Base-by-base conservation (phyloP, 768 basidiomycete species). In the Kwoniella dejecticola region DNA sequence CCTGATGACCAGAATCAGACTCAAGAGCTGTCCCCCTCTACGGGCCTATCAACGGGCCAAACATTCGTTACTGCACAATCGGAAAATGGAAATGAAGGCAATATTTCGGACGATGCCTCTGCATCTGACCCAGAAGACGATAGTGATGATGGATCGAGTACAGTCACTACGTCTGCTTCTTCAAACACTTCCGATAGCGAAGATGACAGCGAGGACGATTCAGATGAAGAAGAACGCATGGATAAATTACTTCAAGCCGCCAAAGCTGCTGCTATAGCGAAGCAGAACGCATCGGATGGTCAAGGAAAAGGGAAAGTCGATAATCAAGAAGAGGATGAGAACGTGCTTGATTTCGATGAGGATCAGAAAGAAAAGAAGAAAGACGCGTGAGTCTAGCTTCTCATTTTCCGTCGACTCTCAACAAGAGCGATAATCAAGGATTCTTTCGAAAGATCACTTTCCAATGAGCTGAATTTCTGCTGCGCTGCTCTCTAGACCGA, bases 371-470 rank as follows among this genome's bases (percentile, higher is more conserved):
- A 67, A 33, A 54, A 60, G 53, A 59, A 42, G 47, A 67, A 56
- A 19, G 74, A 73, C 42, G 62, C 64, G 74, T 75, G 30, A 64
- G 71, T 67, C 7, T n/a, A 33, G n/a, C n/a, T n/a, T n/a, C n/a
- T n/a, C n/a, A n/a, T n/a, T n/a, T n/a, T n/a, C n/a, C n/a, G n/a
- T n/a, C n/a, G n/a, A n/a, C n/a, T n/a, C n/a, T n/a, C n/a, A n/a
- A n/a, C n/a, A n/a, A n/a, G n/a, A n/a, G n/a, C n/a, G n/a, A n/a
- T n/a, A n/a, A n/a, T n/a, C n/a, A n/a, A n/a, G n/a, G n/a, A n/a
- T n/a, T n/a, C n/a, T n/a, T n/a, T n/a, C n/a, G n/a, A n/a, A n/a
- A n/a, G n/a, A n/a, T n/a, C n/a, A n/a, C n/a, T n/a, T n/a, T n/a
- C n/a, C n/a, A n/a, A n/a, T n/a, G n/a, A n/a, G n/a, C n/a, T n/a